phyloP scores from a whole-genome alignment of 2,329 filamentous ascomycete species.

The Hypomyces perniciosus region DNA sequence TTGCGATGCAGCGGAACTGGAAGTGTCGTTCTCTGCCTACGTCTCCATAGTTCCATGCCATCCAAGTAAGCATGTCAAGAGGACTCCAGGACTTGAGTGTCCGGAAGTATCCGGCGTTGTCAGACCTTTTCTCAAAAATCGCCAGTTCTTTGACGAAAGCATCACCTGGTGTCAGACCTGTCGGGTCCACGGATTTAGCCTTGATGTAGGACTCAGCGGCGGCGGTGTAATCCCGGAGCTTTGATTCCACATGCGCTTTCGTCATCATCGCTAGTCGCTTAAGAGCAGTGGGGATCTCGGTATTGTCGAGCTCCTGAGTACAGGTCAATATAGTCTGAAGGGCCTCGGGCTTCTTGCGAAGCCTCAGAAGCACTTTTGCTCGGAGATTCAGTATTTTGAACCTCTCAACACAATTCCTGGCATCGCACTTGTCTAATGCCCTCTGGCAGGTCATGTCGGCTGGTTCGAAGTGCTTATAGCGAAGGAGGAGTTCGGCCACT shows the following conservation, averaged over 20 bases:
- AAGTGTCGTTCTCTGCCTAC: not conserved
- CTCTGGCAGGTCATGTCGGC: conserved; percentile 17
- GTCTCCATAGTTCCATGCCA: conserved; percentile 18
- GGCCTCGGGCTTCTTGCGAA: conserved; percentile 12
- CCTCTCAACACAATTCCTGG: conserved; percentile 12
- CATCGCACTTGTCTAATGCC: conserved; percentile 10
- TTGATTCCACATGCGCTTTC: conserved; percentile 17
- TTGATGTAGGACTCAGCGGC: conserved; percentile 15
- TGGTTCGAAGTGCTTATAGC: conserved; percentile 12
- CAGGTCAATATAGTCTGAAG: conserved; percentile 13
- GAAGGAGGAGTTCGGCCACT: conserved; percentile 17
- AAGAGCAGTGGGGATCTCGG: conserved; percentile 9
- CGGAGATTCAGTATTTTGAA: conserved; percentile 15
- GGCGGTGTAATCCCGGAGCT: conserved; percentile 8
- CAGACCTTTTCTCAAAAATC: conserved; percentile 12
- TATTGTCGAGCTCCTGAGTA: not conserved
- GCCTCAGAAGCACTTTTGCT: conserved; percentile 13
- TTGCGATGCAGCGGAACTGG: conserved; percentile 15
- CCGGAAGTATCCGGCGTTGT: conserved; percentile 13
- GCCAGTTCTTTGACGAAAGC: conserved; percentile 18
- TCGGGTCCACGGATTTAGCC: conserved; percentile 18
- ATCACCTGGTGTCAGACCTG: conserved; percentile 14
- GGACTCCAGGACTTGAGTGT: conserved; percentile 21
- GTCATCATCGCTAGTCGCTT: conserved; percentile 15
- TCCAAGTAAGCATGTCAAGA: conserved; percentile 22